Evolutionary conservation across 2,329 filamentous ascomycete genomes (phyloP).

Genomic region (Hysterium pulicare): DNA sequence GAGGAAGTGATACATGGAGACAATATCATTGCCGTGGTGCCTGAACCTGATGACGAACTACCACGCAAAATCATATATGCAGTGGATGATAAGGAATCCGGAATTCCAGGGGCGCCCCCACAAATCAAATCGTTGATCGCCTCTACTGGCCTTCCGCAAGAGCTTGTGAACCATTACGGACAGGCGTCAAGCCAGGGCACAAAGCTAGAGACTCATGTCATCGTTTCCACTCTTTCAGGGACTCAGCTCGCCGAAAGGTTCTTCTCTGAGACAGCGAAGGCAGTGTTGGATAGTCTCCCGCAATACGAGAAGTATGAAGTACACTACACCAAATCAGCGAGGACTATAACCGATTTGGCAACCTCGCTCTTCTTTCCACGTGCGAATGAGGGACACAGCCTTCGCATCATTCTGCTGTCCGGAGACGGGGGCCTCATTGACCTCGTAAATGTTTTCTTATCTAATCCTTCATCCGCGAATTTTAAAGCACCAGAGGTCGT

Average conservation of each 20-base stretch:
- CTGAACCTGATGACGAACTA: slow-evolving; percentile 2
- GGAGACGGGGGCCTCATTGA: slow-evolving; percentile 88
- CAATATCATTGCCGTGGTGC: slow-evolving; percentile 20
- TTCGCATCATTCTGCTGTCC: slow-evolving; percentile 69
- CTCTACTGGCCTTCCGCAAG: background rate
- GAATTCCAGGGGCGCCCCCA: background rate
- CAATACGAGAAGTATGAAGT: slow-evolving; percentile 47
- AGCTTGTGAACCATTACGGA: background rate
- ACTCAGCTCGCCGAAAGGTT: slow-evolving; percentile 39
- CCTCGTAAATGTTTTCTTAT: slow-evolving; percentile 65
- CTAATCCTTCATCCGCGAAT: slow-evolving; percentile 18
- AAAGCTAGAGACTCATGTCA: slow-evolving; percentile 36
- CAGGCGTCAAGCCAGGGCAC: background rate
- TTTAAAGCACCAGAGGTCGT: slow-evolving; percentile 54
- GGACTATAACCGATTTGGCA: slow-evolving; percentile 65
- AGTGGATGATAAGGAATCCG: background rate
- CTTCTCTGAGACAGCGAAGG: slow-evolving; percentile 36
- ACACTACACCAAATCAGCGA: slow-evolving; percentile 60
- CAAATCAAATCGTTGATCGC: background rate
- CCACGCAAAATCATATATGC: background rate
- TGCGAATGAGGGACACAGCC: slow-evolving; percentile 44
- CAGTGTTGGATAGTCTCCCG: slow-evolving; percentile 43
- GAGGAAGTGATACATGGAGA: slow-evolving; percentile 13
- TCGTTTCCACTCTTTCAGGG: slow-evolving; percentile 47
- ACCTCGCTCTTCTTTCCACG: slow-evolving; percentile 45